Base-by-base conservation (phyloP, 768 basidiomycete genomes). In the Phanerodontia chrysosporium region DNA sequence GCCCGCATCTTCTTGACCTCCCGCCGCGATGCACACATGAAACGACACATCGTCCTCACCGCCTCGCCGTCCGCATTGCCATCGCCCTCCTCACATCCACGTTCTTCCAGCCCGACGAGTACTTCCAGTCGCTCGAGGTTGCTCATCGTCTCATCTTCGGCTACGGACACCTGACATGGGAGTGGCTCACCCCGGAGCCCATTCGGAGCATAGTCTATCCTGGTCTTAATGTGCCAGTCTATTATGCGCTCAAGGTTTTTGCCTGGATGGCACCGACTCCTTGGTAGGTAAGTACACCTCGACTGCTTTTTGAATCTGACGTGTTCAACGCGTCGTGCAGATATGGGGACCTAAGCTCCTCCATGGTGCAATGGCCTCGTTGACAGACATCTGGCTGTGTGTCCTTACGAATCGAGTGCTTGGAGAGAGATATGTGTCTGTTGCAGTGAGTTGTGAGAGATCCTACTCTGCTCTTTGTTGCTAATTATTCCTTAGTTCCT, bases 21-120 rank as follows among this genome's bases (percentile, higher is more conserved):
- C 51, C 5, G 16, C 30, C 9, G 29, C n/a, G 21, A 55, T 42
- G 30, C 53, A 36, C 49, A 12, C 27, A 59, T 59, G 58, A 58
- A 30, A 2, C 25, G 16, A 22, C 18, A 32, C 28, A 16, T 45
- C n/a, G 36, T 49, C 35, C 28, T 24, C 9, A 21, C 55, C 12
- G 65, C 65, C 45, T 70, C 12, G 42, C 46, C 1, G 49, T 67
- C 39, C 84, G 90, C 48, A 70, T 90, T 52, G 58, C 74, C 8
- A 75, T 91, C 46, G 87, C 92, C 0, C 68, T 95, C 30, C 73
- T 75, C 42, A 95, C 92, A 0, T 80, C 81, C 55, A 92, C 95
- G 3, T 90, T 89, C 75, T 98, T 98, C 70, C 95, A 98, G 70
- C 95, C 97, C 9, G 97, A 99, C 72, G 97, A 98, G 73, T 96